Conservation (phyloP, 345 rosid species). For the Reutealis trisperma region DNA sequence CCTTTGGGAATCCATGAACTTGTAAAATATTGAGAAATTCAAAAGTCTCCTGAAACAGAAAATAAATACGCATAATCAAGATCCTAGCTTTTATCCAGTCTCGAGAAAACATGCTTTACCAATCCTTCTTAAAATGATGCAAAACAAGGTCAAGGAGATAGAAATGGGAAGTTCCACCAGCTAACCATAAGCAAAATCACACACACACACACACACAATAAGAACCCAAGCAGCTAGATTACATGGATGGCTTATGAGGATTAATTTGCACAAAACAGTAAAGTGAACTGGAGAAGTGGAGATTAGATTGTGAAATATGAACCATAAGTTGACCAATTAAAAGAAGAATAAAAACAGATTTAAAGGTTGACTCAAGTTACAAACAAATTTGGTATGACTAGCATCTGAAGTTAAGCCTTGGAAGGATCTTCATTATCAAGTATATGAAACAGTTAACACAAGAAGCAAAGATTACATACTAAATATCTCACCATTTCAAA, state of each 20-base stretch:
- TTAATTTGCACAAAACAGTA: not conserved
- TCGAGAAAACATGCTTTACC: not conserved
- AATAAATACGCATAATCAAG: constrained; percentile 13
- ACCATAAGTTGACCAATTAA: not conserved
- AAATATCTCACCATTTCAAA: constrained; percentile 82
- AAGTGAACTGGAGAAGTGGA: not conserved
- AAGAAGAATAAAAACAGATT: not conserved
- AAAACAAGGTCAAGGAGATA: not conserved
- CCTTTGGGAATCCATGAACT: constrained; percentile 89
- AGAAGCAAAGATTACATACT: not conserved
- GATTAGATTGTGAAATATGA: not conserved
- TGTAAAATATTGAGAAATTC: constrained; percentile 95
- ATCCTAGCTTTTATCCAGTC: not conserved
- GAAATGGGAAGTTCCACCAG: not conserved
- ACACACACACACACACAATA: not conserved
- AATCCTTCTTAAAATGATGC: not conserved
- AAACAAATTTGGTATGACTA: not conserved
- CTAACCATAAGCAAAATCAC: not conserved
- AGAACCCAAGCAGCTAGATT: not conserved
- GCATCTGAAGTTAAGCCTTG: not conserved
- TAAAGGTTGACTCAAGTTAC: not conserved
- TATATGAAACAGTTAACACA: not conserved
- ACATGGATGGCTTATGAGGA: not conserved
- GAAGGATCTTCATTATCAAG: not conserved
- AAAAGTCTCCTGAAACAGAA: constrained; percentile 74